Conservation (phyloP, 2,329 filamentous ascomycete genomes). For the Epichloe aotearoae region DNA sequence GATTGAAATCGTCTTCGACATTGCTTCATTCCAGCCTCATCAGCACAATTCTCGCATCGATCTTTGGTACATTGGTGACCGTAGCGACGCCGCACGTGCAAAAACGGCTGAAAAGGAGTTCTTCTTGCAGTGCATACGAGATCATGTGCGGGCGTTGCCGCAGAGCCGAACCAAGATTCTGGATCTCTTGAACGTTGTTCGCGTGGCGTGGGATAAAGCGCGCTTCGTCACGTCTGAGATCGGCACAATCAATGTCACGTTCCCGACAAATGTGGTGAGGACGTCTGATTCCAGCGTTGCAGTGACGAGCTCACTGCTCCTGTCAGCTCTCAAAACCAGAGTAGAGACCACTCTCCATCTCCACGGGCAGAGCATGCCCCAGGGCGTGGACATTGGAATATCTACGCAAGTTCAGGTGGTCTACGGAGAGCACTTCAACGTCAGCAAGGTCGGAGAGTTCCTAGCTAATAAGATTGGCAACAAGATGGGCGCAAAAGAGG, state of each 20-base stretch:
- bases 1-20: constrained; percentile 61
- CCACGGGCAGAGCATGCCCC: constrained; percentile 27
- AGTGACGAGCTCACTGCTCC: constrained; percentile 47
- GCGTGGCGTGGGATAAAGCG: constrained; percentile 53
- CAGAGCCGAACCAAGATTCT: constrained; percentile 44
- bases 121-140: constrained; percentile 59
- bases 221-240: constrained; percentile 46
- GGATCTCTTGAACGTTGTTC: constrained; percentile 45
- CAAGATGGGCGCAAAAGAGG: constrained; percentile 20
- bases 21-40: constrained; percentile 41
- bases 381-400: constrained; percentile 42
- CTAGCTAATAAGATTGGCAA: constrained; percentile 40
- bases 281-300: constrained; percentile 52
- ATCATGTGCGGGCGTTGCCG: constrained; percentile 48
- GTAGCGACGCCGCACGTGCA: constrained; percentile 37
- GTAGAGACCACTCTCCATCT: constrained; percentile 50
- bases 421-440: constrained; percentile 69
- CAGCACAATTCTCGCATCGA: constrained; percentile 45
- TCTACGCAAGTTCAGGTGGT: constrained; percentile 46
- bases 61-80: constrained; percentile 54
- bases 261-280: constrained; percentile 50
- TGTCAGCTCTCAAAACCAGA: constrained; percentile 54
- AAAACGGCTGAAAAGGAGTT: constrained; percentile 58
- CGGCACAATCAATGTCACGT: constrained; percentile 46
- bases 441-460: constrained; percentile 62